These are phyloP conservation scores for Borovskyia barvae DNA, from an alignment of 208 protist species.

Conservation along the genomic window DNA sequence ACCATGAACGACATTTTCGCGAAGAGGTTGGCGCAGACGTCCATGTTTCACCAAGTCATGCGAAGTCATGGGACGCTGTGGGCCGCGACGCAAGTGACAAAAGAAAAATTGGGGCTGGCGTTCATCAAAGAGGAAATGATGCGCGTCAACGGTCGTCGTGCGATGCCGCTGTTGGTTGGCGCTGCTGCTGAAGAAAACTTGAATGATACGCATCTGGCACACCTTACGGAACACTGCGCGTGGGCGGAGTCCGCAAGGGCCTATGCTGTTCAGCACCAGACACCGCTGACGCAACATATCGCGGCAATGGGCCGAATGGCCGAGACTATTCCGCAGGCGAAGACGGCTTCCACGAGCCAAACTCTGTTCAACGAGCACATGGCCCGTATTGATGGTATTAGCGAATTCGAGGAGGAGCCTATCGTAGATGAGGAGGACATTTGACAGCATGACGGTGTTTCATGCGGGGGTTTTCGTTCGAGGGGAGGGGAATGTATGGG, in stretches of 20 bases:
- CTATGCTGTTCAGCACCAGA: constrained; percentile 80
- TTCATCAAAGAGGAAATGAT: constrained; percentile 90
- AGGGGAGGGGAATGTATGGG: background rate
- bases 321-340: constrained; percentile 78
- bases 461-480: background rate
- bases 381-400: constrained; percentile 75
- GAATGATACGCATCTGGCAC: constrained; percentile 57
- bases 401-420: constrained; percentile 78
- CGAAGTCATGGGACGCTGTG: constrained; percentile 82
- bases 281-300: constrained; percentile 79
- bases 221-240: constrained; percentile 80
- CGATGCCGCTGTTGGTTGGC: constrained; percentile 82
- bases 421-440: constrained; percentile 52
- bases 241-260: constrained; percentile 79
- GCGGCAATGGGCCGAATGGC: constrained; percentile 87
- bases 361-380: constrained; percentile 81
- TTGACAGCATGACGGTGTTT: too few relatives aligned
- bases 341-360: constrained; percentile 54
- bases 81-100: constrained; percentile 86
- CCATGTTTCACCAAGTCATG: constrained; percentile 90
- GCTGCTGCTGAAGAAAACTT: constrained; percentile 62
- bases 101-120: constrained; percentile 63
- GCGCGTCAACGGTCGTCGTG: constrained; percentile 77
- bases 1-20: constrained; percentile 89
- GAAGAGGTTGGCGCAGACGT: constrained; percentile 65